Evolutionary conservation across 2,329 filamentous ascomycete genomes (phyloP).

Genomic region (Pseudogymnoascus sp.): DNA sequence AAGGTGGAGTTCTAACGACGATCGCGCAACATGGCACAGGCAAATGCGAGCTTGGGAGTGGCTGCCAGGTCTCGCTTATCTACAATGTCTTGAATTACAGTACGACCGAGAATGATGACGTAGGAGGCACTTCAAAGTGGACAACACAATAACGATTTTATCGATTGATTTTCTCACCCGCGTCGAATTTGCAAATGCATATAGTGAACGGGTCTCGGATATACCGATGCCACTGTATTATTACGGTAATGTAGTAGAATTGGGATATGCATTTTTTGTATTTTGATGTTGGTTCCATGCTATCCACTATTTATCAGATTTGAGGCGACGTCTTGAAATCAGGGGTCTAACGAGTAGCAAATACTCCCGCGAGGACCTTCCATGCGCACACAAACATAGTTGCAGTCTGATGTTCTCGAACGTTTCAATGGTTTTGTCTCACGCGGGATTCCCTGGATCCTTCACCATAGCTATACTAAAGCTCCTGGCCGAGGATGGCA

Average conservation of each 20-base stretch:
- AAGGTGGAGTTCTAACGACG: constrained; percentile 2
- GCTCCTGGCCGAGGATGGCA: not conserved
- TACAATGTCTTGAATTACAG: not conserved
- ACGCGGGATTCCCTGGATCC: not conserved
- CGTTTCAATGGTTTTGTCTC: not conserved
- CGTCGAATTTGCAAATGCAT: not conserved
- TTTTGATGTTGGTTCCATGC: not conserved
- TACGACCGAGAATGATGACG: not conserved
- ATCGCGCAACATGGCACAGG: not conserved
- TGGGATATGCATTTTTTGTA: not conserved
- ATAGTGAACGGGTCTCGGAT: not conserved
- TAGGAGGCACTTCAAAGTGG: not conserved
- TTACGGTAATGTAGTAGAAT: not conserved
- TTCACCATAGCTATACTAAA: not conserved
- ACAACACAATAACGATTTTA: not conserved
- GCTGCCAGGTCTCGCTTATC: not conserved
- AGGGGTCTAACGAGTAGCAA: not conserved
- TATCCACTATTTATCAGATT: not conserved
- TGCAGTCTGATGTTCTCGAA: not conserved
- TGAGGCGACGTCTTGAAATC: not conserved
- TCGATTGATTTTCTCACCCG: not conserved
- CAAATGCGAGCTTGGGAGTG: constrained; percentile 7
- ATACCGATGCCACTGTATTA: not conserved
- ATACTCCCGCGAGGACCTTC: not conserved
- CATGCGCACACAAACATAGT: not conserved